Conservation (phyloP, 768 basidiomycete species). For the Leccinum disarticulatum region DNA sequence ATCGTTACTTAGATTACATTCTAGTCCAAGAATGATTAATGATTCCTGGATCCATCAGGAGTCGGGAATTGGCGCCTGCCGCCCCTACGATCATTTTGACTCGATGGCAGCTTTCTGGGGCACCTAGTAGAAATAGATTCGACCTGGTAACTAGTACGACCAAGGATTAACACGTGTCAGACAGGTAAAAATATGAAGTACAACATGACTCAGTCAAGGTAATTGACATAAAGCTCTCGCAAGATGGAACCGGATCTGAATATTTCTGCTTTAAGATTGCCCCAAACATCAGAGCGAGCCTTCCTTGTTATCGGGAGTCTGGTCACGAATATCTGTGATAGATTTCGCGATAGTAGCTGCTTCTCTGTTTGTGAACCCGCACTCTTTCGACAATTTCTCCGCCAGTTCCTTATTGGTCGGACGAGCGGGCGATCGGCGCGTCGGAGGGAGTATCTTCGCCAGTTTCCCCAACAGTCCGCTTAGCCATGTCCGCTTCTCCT, state of each 20-base stretch:
- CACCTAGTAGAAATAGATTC: too few relatives aligned
- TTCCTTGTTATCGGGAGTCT: neutral
- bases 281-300: neutral
- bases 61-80: too few relatives aligned
- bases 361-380: conserved; percentile 18
- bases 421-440: neutral
- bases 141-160: neutral
- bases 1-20: too few relatives aligned
- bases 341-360: conserved; percentile 18
- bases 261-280: neutral
- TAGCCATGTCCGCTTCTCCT: conserved; percentile 20
- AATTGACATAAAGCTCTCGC: neutral
- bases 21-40: too few relatives aligned
- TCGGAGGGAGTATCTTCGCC: conserved; percentile 16
- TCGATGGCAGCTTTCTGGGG: too few relatives aligned
- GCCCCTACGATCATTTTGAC: too few relatives aligned
- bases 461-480: conserved; percentile 20
- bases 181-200: neutral
- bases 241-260: neutral
- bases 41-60: too few relatives aligned
- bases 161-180: neutral
- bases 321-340: conserved; percentile 14
- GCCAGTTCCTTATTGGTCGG: conserved; percentile 11
- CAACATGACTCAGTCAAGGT: neutral
- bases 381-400: conserved; percentile 14